Percentiles rank a stretch among this genome's conserved stretches.
Evolutionary conservation across 345 rosid genomes (phyloP).

Genomic region (Odontarrhena argentea): DNA sequence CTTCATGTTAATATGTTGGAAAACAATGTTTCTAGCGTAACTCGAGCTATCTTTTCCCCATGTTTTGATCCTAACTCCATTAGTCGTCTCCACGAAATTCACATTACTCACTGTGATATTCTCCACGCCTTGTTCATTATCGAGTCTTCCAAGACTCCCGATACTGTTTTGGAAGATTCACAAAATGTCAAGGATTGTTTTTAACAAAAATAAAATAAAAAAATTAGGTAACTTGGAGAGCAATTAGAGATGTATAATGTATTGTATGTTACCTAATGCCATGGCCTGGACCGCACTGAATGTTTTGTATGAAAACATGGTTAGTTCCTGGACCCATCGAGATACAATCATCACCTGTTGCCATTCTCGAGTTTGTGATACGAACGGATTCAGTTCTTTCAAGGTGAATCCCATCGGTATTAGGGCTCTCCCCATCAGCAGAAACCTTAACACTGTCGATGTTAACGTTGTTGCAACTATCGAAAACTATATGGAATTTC

Average conservation of each 20-base stretch:
- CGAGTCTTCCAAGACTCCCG: slow-evolving; percentile 59
- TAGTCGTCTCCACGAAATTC: slow-evolving; percentile 47
- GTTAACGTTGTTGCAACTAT: slow-evolving; percentile 54
- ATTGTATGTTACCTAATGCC: slow-evolving; percentile 44
- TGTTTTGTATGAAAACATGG: slow-evolving; percentile 51
- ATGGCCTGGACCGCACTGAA: slow-evolving; percentile 78
- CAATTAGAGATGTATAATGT: neutral
- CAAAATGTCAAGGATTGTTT: neutral
- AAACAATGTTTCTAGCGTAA: slow-evolving; percentile 56
- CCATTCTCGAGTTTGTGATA: slow-evolving; percentile 59
- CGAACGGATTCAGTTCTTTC: slow-evolving; percentile 51
- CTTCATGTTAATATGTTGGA: slow-evolving; percentile 56
- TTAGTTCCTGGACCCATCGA: slow-evolving; percentile 76
- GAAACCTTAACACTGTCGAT: slow-evolving; percentile 49
- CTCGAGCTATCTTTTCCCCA: slow-evolving; percentile 67
- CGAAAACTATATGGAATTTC: slow-evolving; percentile 60
- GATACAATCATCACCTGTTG: slow-evolving; percentile 84
- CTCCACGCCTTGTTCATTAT: slow-evolving; percentile 55
- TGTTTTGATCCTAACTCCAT: slow-evolving; percentile 72
- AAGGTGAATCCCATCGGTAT: slow-evolving; percentile 86
- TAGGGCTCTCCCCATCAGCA: slow-evolving; percentile 67
- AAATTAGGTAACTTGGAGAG: neutral
- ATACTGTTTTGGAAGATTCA: slow-evolving; percentile 43
- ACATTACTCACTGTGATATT: slow-evolving; percentile 56
- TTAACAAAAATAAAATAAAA: neutral